Percentiles rank a stretch among this genome's conserved stretches.
These are phyloP conservation scores for Cytospora paraplurivora DNA, from an alignment of 2,329 filamentous ascomycete genomes.

Conservation along the genomic window DNA sequence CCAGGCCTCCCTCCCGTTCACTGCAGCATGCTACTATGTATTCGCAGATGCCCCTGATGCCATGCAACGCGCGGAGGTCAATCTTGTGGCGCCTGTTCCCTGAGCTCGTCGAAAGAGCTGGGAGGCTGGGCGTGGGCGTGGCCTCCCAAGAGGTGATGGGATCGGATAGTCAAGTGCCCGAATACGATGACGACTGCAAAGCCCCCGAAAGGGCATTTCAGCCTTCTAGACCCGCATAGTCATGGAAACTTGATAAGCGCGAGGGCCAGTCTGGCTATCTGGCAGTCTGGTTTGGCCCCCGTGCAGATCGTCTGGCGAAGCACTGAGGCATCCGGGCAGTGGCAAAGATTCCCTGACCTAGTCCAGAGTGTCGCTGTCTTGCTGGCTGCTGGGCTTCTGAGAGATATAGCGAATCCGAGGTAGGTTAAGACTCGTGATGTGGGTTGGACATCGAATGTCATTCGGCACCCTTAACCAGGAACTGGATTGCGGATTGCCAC, in stretches of 20 bases:
- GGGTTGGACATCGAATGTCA: neutral
- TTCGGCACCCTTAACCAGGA: neutral
- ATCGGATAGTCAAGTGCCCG: neutral
- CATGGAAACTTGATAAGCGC: neutral
- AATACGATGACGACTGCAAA: neutral
- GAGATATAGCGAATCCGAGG: neutral
- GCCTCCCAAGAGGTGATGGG: neutral
- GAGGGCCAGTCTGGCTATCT: slow-evolving; percentile 4
- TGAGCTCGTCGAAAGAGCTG: neutral
- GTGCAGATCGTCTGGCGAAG: slow-evolving; percentile 3
- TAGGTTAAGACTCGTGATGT: neutral
- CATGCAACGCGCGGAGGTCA: neutral
- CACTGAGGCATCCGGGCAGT: slow-evolving; percentile 14
- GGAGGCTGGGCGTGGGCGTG: neutral
- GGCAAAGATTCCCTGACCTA: slow-evolving; percentile 7
- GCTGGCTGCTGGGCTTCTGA: neutral
- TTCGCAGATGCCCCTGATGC: neutral
- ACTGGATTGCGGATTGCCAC: neutral
- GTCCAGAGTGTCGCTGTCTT: neutral
- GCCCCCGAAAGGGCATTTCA: neutral
- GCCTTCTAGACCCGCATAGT: neutral
- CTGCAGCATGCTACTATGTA: neutral
- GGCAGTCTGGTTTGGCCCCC: slow-evolving; percentile 10
- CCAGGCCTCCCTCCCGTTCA: neutral
- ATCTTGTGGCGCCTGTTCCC: neutral